Evolutionary conservation across 768 basidiomycete species (phyloP), one percentile per base, ranked within the genome.

Genomic region (Russula compacta): DNA sequence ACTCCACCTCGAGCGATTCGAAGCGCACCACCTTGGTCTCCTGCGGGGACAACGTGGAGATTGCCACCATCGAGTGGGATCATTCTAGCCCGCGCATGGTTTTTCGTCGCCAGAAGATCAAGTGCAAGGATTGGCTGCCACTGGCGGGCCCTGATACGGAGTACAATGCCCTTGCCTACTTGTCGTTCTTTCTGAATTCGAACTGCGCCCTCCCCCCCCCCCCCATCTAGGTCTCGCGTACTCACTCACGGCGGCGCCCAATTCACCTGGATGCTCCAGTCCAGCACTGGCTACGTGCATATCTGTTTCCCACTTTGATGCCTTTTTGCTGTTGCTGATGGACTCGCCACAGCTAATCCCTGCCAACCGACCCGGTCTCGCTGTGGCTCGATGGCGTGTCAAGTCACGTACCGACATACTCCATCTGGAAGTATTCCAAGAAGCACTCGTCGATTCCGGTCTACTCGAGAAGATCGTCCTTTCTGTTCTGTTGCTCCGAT

Each of bases 41-140:
- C 35, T 54, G 46, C 33, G 8, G 15, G 15, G 39, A 49, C 47
- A 60, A 60, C 8, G 19, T 21, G 10, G 53, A 56, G 54, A 15
- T 60, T 2, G 60, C 54, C 17, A 50, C 39, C 19, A 9, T 60
- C 33, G 24, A 60, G 3, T 60, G 60, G 60, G 33, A 56, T n/a
- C 60, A 36, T 24, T 24, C 40, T 4, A 60, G 48, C 24, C 60
- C 60, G 12, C 33, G 48, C n/a, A 50, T 56, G 53, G 48, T 60
- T 6, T 60, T 56, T 10, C 54, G 21, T 42, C 21, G 48, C 7
- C 24, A 56, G 53, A 60, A 50, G 39, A 9, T 35, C 6, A 60
- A 39, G 29, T 60, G 53, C 39, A 60, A 43, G 47, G 38, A 49
- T 3, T 60, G 59, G 59, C 21, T 60, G 39, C 39, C 39, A 9